Base-by-base conservation (phyloP, 768 basidiomycete genomes). In the Mycena epipterygia region DNA sequence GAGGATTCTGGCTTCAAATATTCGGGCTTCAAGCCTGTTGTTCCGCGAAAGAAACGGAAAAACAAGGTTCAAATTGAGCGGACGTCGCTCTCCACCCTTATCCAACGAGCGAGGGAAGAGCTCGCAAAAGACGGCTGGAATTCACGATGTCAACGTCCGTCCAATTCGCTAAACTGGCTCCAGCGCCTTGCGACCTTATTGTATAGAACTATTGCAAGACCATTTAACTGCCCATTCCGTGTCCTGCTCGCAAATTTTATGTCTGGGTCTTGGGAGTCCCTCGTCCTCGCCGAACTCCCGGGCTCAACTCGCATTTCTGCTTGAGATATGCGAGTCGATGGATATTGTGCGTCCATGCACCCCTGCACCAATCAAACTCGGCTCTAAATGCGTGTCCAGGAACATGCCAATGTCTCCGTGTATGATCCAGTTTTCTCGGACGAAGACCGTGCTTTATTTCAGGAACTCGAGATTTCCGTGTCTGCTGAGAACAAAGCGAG, bases 231-330 rank as follows among this genome's bases (percentile, higher is more conserved):
- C 67, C 25, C 73, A 73, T 39, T 60, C 71, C 41, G 70, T 81
- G 53, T 68, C 73, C 17, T 74, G 84, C 76, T 67, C 77, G 12
- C 72, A 78, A 35, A 81, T 92, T 52, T 76, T 95, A 46, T 94
- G 93, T 78, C 87, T 95, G 17, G 93, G 93, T 14, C 83, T 95
- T 32, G 93, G 93, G 57, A 92, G 91, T 77, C 93, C 93, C n/a
- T 81, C 85, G 21, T 76, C 82, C 46, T 93, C 91, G 55, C 82
- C 82, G 56, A 88, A 88, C 64, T 86, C 93, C 41, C 87, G 90
- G 68, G 87, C 86, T 39, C 93, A 94, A 73, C 90, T 95, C 32
- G 91, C 86, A 23, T 88, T 93, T 75, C 85, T 95, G 73, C 82
- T 88, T 49, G 83, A 84, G 63, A 78, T 89, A 41, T 91, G 89